phyloP scores from a whole-genome alignment of 345 rosid genomes.

The Carallia pectinifolia region DNA sequence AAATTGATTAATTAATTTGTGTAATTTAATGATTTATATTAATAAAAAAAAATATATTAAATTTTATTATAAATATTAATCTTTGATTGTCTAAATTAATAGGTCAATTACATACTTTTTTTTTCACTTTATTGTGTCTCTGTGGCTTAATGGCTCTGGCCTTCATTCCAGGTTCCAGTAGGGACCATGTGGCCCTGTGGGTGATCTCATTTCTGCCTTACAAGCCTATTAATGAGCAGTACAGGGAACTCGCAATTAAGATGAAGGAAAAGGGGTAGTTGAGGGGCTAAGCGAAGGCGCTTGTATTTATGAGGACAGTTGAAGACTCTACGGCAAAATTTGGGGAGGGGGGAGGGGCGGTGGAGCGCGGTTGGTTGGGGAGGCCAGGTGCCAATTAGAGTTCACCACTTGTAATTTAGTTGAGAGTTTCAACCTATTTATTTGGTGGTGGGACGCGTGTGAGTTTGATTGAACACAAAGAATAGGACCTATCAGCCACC shows the following conservation, averaged over 20 bases:
- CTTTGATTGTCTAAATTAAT: no score
- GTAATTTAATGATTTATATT: no score
- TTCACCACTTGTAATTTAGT: constrained; percentile 4
- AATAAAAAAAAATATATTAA: no score
- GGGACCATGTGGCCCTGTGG: no score
- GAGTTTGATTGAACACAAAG: no score
- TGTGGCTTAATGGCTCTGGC: not conserved
- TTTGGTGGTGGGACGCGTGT: not conserved
- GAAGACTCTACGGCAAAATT: constrained; percentile 27
- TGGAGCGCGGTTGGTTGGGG: constrained; percentile 3
- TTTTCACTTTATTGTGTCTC: no score
- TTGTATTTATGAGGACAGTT: constrained; percentile 22
- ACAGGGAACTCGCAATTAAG: constrained; percentile 6
- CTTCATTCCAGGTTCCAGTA: no score
- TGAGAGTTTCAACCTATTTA: constrained; percentile 2
- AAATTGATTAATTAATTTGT: no score
- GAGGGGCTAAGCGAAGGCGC: not conserved
- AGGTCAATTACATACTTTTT: no score
- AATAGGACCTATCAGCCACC: not conserved
- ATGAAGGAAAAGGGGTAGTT: not conserved
- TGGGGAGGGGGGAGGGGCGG: not conserved
- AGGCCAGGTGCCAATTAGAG: not conserved
- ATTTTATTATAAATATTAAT: no score
- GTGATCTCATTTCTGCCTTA: no score
- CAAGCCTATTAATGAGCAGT: not conserved